phyloP scores from a whole-genome alignment of 2,329 filamentous ascomycete genomes.

The Penicillium janthinellum region DNA sequence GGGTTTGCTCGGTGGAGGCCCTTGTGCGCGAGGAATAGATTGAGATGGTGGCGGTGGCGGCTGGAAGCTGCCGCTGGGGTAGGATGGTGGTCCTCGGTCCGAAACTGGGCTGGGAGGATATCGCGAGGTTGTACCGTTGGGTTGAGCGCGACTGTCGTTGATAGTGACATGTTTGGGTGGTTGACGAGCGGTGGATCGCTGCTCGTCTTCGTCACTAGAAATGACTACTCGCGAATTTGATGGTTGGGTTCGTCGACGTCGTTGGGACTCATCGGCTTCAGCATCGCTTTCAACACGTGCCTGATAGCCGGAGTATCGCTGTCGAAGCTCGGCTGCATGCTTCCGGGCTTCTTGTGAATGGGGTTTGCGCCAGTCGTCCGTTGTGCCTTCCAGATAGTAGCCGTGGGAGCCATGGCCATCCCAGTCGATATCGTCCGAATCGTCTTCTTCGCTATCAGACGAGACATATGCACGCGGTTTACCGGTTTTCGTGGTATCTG shows the following conservation, averaged over 20 bases:
- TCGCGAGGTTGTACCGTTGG: constrained; percentile 13
- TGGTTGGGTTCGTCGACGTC: constrained; percentile 10
- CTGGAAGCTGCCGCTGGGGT: constrained; percentile 15
- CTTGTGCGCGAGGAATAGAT: constrained; percentile 11
- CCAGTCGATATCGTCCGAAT: constrained; percentile 20
- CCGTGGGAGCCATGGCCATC: constrained; percentile 32
- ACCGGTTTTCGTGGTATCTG: neutral
- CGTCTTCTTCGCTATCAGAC: constrained; percentile 28
- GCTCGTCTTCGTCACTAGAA: constrained; percentile 23
- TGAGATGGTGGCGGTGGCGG: constrained; percentile 9
- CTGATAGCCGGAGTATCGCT: constrained; percentile 38
- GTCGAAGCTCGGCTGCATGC: constrained; percentile 34
- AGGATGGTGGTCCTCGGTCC: constrained; percentile 10
- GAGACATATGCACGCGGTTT: constrained; percentile 23
- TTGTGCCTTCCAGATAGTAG: constrained; percentile 39
- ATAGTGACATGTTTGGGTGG: constrained; percentile 7
- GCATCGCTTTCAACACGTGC: constrained; percentile 41
- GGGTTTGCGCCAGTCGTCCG: constrained; percentile 40
- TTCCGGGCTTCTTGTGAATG: constrained; percentile 41
- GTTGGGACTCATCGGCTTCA: constrained; percentile 24
- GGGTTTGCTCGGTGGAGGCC: constrained; percentile 3
- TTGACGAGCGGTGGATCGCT: constrained; percentile 9
- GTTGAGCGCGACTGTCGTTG: constrained; percentile 6
- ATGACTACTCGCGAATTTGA: constrained; percentile 5
- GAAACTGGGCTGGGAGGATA: constrained; percentile 9